Percentiles rank a stretch among this genome's conserved stretches.
Evolutionary conservation across 1,284 basidiomycete genomes (phyloP).

Genomic region (Waitea zeae): DNA sequence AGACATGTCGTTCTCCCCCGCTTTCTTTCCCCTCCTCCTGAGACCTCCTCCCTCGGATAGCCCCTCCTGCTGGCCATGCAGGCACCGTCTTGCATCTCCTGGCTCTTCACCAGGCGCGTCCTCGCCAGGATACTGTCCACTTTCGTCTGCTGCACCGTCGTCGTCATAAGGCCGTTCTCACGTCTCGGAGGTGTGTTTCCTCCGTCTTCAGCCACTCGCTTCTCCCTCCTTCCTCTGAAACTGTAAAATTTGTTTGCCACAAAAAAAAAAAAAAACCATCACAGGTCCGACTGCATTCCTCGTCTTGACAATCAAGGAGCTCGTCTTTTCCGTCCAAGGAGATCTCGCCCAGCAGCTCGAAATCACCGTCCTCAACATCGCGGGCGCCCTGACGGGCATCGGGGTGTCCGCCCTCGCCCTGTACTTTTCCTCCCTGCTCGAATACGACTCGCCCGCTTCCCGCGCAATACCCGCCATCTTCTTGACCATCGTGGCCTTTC

Average conservation of each 20-base stretch:
- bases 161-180: slow-evolving; percentile 24
- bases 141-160: slow-evolving; percentile 21
- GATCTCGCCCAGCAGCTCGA: slow-evolving; percentile 31
- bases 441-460: slow-evolving; percentile 13
- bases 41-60: no score
- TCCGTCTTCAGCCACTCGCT: background rate
- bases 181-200: slow-evolving; percentile 14
- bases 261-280: no score
- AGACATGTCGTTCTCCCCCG: no score
- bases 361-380: slow-evolving; percentile 23
- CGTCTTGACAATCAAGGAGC: slow-evolving; percentile 26
- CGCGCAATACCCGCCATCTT: slow-evolving; percentile 22
- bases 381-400: slow-evolving; percentile 24
- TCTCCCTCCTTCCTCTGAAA: no score
- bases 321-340: slow-evolving; percentile 28
- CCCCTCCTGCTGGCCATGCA: no score
- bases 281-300: slow-evolving; percentile 20
- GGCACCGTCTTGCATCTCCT: no score
- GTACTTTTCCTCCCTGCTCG: slow-evolving; percentile 16
- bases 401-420: slow-evolving; percentile 24
- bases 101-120: slow-evolving; percentile 15
- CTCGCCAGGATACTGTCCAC: slow-evolving; percentile 26
- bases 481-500: slow-evolving; percentile 21
- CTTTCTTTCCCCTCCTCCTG: no score
- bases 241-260: no score